Evolutionary conservation across 345 rosid genomes (phyloP).

Genomic region (Gossypium herbaceum): DNA sequence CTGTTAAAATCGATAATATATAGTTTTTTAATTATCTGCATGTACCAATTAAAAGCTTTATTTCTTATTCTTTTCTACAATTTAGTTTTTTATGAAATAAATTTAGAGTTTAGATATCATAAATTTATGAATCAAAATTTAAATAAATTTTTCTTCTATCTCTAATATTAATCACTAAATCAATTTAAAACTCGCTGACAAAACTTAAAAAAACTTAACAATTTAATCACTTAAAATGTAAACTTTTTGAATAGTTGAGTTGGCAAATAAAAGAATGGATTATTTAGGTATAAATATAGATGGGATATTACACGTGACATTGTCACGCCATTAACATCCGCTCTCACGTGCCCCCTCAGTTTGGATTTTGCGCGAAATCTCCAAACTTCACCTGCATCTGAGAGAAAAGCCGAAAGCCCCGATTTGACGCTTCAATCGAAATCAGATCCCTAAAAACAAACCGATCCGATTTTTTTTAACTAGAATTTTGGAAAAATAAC

Average conservation of each 20-base stretch:
- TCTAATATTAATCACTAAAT: no score
- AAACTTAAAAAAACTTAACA: no score
- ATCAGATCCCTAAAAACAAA: background rate
- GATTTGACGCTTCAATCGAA: background rate
- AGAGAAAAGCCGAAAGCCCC: background rate
- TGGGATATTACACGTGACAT: background rate
- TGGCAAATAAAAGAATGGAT: background rate
- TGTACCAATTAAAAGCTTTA: accelerated
- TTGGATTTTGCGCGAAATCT: background rate
- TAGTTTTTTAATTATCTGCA: no score
- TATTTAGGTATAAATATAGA: no score
- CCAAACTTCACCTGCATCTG: background rate
- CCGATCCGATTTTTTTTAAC: background rate
- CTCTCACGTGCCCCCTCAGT: background rate
- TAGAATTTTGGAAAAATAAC: background rate
- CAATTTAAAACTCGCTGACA: accelerated
- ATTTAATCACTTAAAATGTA: background rate
- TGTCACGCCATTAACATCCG: background rate
- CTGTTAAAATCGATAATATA: no score
- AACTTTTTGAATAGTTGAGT: background rate
- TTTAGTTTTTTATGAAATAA: no score
- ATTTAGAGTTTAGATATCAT: accelerated
- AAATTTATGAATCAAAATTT: no score
- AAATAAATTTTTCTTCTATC: no score
- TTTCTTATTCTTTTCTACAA: no score